phyloP scores from a whole-genome alignment of 1,139 yeast species.

The Meyerozyma athensensis region DNA sequence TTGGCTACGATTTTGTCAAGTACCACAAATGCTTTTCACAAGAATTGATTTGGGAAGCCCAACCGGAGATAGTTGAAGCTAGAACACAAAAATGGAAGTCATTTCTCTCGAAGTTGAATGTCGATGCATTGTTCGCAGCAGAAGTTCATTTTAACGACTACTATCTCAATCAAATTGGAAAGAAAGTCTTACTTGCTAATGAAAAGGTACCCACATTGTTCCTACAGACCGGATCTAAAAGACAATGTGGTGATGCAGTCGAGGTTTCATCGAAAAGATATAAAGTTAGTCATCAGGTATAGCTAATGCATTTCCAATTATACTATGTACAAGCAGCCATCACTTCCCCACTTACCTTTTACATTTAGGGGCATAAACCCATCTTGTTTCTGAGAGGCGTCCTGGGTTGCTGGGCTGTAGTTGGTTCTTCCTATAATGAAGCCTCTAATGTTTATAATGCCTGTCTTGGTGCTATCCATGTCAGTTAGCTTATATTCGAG shows the following conservation, averaged over 20 bases:
- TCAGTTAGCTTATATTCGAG: slow-evolving; percentile 44
- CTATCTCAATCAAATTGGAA: slow-evolving; percentile 31
- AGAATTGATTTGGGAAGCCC: slow-evolving; percentile 29
- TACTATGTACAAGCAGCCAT: slow-evolving; percentile 62
- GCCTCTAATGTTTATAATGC: slow-evolving; percentile 57
- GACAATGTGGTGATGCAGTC: slow-evolving; percentile 14
- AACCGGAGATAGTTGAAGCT: slow-evolving; percentile 15
- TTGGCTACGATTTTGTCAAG: slow-evolving; percentile 41
- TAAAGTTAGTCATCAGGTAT: too few relatives aligned
- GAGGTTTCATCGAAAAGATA: slow-evolving; percentile 6
- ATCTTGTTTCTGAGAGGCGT: slow-evolving; percentile 42
- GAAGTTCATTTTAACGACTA: slow-evolving; percentile 28
- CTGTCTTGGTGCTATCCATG: slow-evolving; percentile 30
- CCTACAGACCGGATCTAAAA: slow-evolving; percentile 13
- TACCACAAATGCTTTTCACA: slow-evolving; percentile 1
- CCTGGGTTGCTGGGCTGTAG: slow-evolving; percentile 48
- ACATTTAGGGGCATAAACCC: slow-evolving; percentile 14
- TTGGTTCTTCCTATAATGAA: slow-evolving; percentile 56
- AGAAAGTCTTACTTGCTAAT: slow-evolving; percentile 24
- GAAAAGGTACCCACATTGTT: slow-evolving; percentile 14
- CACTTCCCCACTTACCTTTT: slow-evolving; percentile 60
- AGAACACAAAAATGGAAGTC: slow-evolving; percentile 30
- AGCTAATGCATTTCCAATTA: too few relatives aligned
- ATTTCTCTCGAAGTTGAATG: slow-evolving; percentile 23
- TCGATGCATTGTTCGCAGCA: slow-evolving; percentile 15